phyloP scores from a whole-genome alignment of 1,284 basidiomycete species.

The Pyrrhoderma noxium region DNA sequence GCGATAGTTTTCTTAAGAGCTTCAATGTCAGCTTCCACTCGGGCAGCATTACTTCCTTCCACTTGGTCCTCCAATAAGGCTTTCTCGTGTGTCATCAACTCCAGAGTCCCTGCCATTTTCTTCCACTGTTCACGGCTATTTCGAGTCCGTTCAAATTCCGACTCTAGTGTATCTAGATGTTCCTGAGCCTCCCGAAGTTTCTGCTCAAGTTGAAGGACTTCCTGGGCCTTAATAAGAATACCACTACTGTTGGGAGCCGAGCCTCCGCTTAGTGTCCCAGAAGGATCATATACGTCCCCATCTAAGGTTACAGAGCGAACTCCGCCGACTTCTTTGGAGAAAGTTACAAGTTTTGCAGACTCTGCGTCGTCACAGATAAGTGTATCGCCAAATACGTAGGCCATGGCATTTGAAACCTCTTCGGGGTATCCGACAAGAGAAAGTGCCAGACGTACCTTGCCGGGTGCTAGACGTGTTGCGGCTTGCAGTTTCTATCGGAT shows the following conservation, averaged over 20 bases:
- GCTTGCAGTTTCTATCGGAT: conserved; percentile 62
- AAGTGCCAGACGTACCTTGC: conserved; percentile 82
- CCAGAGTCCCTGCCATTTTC: conserved; percentile 62
- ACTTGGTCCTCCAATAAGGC: conserved; percentile 80
- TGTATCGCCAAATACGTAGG: conserved; percentile 91
- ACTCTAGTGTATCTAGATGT: conserved; percentile 50
- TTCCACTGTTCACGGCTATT: conserved; percentile 66
- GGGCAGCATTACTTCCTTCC: conserved; percentile 81
- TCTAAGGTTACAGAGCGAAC: conserved; percentile 88
- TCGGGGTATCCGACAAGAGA: conserved; percentile 82
- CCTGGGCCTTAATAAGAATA: conserved; percentile 80
- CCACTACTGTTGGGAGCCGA: conserved; percentile 75
- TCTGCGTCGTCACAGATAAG: conserved; percentile 89
- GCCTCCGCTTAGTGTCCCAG: conserved; percentile 90
- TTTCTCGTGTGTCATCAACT: conserved; percentile 88
- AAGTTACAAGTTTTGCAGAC: conserved; percentile 87
- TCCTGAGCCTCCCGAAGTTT: conserved; percentile 48
- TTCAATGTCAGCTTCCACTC: conserved; percentile 80
- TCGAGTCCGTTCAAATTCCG: conserved; percentile 47
- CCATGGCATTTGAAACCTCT: conserved; percentile 85
- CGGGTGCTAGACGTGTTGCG: conserved; percentile 72
- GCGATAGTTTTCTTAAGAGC: conserved; percentile 60
- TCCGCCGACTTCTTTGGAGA: conserved; percentile 56
- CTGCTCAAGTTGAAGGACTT: conserved; percentile 57
- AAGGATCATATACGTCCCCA: conserved; percentile 96